Evolutionary conservation across 306 rosid genomes (phyloP), one percentile per base, ranked within the genome.

Genomic region (Pachyrhizus erosus): DNA sequence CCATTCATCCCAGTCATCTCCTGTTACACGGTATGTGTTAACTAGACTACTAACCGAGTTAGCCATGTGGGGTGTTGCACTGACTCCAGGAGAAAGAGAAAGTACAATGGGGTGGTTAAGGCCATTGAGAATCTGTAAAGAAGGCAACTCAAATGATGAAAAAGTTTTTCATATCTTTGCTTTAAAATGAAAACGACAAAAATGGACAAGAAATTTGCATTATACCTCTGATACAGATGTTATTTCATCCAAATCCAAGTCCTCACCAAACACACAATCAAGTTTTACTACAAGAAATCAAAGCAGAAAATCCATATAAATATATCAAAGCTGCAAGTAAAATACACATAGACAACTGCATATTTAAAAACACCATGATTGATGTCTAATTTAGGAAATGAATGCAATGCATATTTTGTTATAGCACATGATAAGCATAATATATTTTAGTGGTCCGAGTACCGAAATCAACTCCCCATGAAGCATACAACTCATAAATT

Each of bases 381-480:
- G 24, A 23, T 43, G 57, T 17, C 7, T 26, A 9, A 61, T 76
- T 9, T 39, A 60, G 12, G 21, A 76, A 23, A 42, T 76, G 20
- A 26, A 33, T 31, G 6, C 13, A 52, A 14, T 48, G 17, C n/a
- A 65, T 37, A 33, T 37, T 17, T 37, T 78, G 21, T 34, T 21
- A 42, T 20, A 48, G 7, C 2, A 1, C 70, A 15, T 21, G 48
- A 39, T 42, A 58, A 75, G 24, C 18, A 42, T 2, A 12, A 52
- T 24, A 24, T 54, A 42, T 29, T 64, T 75, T 9, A 43, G 52
- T 40, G 20, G 51, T 65, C 15, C 37, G 40, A 64, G 79, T 92
- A 93, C 97, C 97, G 78, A 90, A 94, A 83, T 92, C 97, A 86
- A 94, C 91, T 64, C 92, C 95, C 98, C 97, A 94, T 10, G 87